These are phyloP conservation scores for Tricholoma furcatifolium DNA, from an alignment of 768 basidiomycete genomes.

Conservation along the genomic window DNA sequence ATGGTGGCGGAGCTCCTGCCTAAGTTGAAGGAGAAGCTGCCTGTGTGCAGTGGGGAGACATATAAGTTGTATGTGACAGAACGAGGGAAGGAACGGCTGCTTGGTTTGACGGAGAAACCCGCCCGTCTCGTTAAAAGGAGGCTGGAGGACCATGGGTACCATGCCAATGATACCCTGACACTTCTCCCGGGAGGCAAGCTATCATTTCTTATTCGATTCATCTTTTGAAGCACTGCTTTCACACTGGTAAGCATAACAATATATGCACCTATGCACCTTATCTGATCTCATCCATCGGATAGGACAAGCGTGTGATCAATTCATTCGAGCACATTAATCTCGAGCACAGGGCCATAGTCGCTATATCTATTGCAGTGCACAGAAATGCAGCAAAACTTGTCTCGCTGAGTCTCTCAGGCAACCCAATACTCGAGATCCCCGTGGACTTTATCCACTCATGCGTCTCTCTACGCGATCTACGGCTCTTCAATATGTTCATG, in stretches of 20 bases:
- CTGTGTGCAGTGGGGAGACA: constrained; percentile 50
- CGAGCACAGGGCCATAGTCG: constrained; percentile 73
- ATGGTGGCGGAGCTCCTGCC: constrained; percentile 69
- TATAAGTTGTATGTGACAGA: constrained; percentile 76
- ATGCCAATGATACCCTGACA: constrained; percentile 74
- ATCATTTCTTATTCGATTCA: constrained; percentile 84
- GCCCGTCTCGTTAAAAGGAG: constrained; percentile 81
- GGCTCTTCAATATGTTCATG: constrained; percentile 89
- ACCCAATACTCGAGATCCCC: constrained; percentile 95
- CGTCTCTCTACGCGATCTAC: constrained; percentile 77
- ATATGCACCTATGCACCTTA: neutral
- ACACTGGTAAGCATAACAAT: constrained; percentile 46
- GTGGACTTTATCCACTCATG: constrained; percentile 95
- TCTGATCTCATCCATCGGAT: neutral
- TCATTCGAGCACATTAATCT: constrained; percentile 76
- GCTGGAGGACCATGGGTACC: constrained; percentile 88
- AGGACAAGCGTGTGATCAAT: constrained; percentile 67
- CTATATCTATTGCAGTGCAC: constrained; percentile 87
- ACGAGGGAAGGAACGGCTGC: constrained; percentile 76
- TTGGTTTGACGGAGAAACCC: constrained; percentile 80
- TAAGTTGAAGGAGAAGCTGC: constrained; percentile 57
- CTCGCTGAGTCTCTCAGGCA: constrained; percentile 85
- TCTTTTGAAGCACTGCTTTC: constrained; percentile 78
- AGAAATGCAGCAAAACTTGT: constrained; percentile 81
- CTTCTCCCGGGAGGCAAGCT: constrained; percentile 76